Base-by-base conservation (phyloP, 202 grass and related monocot genomes). In the Elaeis oleifera region DNA sequence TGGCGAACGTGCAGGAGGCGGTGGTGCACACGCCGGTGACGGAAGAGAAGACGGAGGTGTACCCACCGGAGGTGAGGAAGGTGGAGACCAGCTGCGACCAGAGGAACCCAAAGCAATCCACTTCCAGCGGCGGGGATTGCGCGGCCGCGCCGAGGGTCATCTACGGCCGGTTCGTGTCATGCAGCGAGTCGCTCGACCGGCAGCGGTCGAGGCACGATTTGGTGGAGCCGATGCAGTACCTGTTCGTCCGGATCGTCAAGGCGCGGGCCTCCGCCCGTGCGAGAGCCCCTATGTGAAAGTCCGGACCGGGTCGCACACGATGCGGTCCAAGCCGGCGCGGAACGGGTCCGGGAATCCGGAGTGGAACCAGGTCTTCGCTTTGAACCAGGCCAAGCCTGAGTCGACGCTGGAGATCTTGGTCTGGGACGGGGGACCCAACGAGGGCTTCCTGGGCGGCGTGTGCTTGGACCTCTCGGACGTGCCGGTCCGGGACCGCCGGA, bases 391-490 rank as follows among this genome's bases (percentile, higher is more conserved):
- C 17, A 85, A 63, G 54, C 87, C 84, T 5, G 87, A 91, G 39
- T 61, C 84, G 0, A 91, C 77, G 51, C 84, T 96, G 27, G 87
- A 91, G 75, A 96, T 96, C 62, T 91, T 81, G 2, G 84, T 96
- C 9, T 84, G 84, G 92, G 87, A 89, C 60, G 73, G 74, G 2
- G 77, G 74, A 0, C 72, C 79, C 17, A 62, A 52, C 4, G 79
- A 84, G 0, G 72, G 68, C 21, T 90, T 97, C 60, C 79, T 97
- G 32, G 92, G 92, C 18, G 92, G 92, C 36, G 92, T 97, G 53
- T 96, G 92, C 83, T 97, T 97, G 56, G 92, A 97, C 71, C 79
- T 97, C 56, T 91, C 92, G 5, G 84, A 97, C 75, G 92, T 91
- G 27, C 92, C 87, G 0, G 81, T 91, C 58, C 81, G 87, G 9